Evolutionary conservation across 169 alveolate genomes (phyloP), one percentile per base, ranked within the genome.

Genomic region (Plasmodium blacklocki): DNA sequence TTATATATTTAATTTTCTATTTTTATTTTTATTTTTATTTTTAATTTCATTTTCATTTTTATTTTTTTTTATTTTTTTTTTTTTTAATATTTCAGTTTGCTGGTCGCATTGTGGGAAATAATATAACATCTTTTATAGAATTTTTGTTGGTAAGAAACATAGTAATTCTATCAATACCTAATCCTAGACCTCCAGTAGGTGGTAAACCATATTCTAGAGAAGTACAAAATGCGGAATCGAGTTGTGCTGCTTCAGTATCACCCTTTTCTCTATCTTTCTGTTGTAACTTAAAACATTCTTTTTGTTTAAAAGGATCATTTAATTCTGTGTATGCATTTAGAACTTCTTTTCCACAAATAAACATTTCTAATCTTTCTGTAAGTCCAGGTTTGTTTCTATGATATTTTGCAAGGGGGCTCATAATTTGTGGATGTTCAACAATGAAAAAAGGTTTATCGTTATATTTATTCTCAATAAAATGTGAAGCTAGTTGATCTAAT

Each of bases 321-420:
- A 98, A 96, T 95, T 99, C 99, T 14, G 99, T 98, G 94, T 98
- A 99, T 18, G 99, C 99, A 91, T 99, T 98, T 92, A 98, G 96
- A 12, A 98, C 91, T 91, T 99, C 99, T 93, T 98, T 98, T 29
- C 98, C 98, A 91, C 97, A 96, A 47, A 98, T 93, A 95, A 98
- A 99, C 73, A 98, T 96, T 96, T 99, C 99, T 88, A 98, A 98
- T 71, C 99, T 95, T 95, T 98, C 99, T 50, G 99, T 97, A 71
- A 98, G 91, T 32, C 96, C 97, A 14, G 97, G 96, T 88, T 95
- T 96, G 14, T 94, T 68, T 92, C 99, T 94, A 88, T 97, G 98
- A 98, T 98, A 98, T 95, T 99, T 99, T 54, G 99, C 99, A 68
- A 98, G 96, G 8, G 99, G 99, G 73, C 99, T 96, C 99, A 98